Conservation (phyloP, 371 early-diverging fungal species). For the Mortierella sp. region DNA sequence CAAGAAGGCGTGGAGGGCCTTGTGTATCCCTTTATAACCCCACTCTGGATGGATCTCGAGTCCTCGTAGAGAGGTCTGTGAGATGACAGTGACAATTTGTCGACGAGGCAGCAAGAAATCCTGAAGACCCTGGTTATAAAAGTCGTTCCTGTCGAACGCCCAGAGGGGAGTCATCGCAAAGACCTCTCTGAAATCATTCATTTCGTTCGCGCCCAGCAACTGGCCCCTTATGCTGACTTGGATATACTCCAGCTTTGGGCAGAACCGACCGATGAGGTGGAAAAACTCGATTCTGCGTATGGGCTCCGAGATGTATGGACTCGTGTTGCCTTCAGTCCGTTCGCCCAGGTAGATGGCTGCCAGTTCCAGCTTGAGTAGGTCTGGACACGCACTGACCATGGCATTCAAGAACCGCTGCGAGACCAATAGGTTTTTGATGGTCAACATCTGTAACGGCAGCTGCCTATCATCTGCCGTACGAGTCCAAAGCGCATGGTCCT, state of each 20-base stretch:
- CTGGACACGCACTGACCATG: not conserved
- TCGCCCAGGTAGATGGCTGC: not conserved
- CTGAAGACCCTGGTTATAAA: not conserved
- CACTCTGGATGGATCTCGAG: not conserved
- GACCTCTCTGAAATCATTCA: not conserved
- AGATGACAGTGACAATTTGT: not conserved
- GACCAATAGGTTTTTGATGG: not conserved
- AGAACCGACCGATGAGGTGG: not conserved
- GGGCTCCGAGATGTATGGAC: not conserved
- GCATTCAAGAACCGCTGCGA: not conserved
- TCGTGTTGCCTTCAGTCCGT: not conserved
- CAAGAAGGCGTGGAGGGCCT: not conserved
- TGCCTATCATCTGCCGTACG: not conserved
- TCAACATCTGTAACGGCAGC: not conserved
- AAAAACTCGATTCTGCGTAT: not conserved
- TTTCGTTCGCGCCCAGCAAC: not conserved
- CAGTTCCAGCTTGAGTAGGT: not conserved
- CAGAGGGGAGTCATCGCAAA: not conserved
- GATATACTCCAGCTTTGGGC: not conserved
- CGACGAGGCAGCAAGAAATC: not conserved
- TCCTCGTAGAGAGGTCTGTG: not conserved
- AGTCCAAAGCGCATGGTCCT: not conserved
- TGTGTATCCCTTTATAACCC: not conserved
- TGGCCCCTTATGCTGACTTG: not conserved
- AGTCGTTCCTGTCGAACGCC: not conserved